Conservation (phyloP, 2,329 filamentous ascomycete genomes). For the Monosporascus cannonballus region DNA sequence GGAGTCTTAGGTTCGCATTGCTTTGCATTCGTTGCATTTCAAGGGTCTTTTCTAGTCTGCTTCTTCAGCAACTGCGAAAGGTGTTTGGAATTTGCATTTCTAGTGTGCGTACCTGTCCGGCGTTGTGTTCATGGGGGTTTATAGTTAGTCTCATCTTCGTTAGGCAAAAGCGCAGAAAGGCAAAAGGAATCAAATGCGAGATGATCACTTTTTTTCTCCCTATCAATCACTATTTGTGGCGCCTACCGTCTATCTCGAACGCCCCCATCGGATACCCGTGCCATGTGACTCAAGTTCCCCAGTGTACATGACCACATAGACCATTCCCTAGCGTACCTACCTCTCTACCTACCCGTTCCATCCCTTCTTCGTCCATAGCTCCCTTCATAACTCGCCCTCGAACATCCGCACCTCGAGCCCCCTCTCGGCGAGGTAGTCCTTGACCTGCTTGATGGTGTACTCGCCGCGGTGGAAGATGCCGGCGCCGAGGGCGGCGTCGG, state of each 20-base stretch:
- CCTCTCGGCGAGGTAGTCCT: constrained; percentile 67
- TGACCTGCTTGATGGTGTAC: constrained; percentile 91
- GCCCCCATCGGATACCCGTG: neutral
- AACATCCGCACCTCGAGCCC: constrained; percentile 75
- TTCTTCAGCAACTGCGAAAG: neutral
- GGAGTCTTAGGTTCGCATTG: neutral
- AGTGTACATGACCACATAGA: neutral
- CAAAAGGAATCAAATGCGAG: neutral
- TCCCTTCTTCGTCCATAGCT: constrained; percentile 4
- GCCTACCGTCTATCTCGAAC: neutral
- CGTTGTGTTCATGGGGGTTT: neutral
- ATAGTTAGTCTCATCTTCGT: neutral
- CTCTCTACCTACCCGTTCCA: neutral
- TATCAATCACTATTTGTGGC: neutral
- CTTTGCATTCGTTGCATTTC: neutral
- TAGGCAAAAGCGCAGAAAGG: neutral
- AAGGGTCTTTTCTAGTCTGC: neutral
- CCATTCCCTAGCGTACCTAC: neutral
- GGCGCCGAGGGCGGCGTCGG: constrained; percentile 89
- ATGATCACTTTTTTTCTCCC: neutral
- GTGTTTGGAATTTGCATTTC: neutral
- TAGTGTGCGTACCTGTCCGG: neutral
- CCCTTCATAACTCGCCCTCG: constrained; percentile 48
- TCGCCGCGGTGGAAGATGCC: constrained; percentile 97
- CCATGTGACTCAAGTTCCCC: neutral